phyloP scores from a whole-genome alignment of 1,139 yeast genomes.

The Geotrichum reessii region DNA sequence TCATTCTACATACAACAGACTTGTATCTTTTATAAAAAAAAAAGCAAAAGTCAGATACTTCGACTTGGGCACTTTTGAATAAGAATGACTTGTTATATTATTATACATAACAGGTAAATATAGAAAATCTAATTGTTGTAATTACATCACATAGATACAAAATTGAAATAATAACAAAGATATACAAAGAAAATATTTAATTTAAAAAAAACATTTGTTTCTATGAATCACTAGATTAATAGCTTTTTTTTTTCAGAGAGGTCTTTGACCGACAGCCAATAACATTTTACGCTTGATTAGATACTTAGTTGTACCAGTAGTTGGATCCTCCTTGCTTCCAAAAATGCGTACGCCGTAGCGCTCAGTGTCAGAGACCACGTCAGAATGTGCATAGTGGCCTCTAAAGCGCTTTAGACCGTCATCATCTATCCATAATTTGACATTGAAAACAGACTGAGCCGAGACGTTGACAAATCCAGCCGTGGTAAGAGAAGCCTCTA shows the following conservation, averaged over 20 bases:
- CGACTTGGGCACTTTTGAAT: too few relatives aligned
- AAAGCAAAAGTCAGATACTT: too few relatives aligned
- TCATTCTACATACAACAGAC: too few relatives aligned
- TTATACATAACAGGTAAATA: too few relatives aligned
- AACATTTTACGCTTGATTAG: slow-evolving; percentile 20
- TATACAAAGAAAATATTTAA: too few relatives aligned
- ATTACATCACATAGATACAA: too few relatives aligned
- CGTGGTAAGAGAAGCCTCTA: slow-evolving; percentile 20
- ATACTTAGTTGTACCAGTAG: slow-evolving; percentile 18
- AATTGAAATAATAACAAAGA: too few relatives aligned
- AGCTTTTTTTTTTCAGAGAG: neutral
- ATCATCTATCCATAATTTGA: slow-evolving; percentile 26
- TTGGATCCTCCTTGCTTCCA: neutral
- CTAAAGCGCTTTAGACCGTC: slow-evolving; percentile 19
- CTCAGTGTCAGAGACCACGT: neutral
- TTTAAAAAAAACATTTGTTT: too few relatives aligned
- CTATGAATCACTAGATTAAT: too few relatives aligned
- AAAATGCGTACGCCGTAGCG: neutral
- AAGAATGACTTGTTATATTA: too few relatives aligned
- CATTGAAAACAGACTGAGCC: slow-evolving; percentile 20
- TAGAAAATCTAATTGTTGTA: too few relatives aligned
- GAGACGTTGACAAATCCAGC: slow-evolving; percentile 25
- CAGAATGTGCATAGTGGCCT: neutral
- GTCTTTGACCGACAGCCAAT: slow-evolving; percentile 21
- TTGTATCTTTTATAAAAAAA: too few relatives aligned